Evolutionary conservation across 192 early-diverging fungal species (phyloP), one percentile per base, ranked within the genome.

Genomic region (Geosiphon pyriformis): DNA sequence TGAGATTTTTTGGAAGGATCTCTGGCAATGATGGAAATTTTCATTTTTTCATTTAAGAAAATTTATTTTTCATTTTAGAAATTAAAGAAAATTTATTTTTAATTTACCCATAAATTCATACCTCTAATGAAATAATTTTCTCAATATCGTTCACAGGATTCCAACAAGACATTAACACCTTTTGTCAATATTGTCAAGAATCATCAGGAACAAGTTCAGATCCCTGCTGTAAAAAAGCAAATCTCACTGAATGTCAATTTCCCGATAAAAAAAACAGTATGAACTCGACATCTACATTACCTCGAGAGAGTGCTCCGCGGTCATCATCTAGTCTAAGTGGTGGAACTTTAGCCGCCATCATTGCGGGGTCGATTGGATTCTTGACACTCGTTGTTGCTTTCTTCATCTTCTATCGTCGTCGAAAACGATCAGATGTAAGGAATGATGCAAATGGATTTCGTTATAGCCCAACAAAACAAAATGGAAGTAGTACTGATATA

Each of bases 121-220:
- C n/a, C n/a, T 29, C 18, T 31, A 17, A 59, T 10, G 10, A 34
- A 35, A 20, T 59, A 59, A 27, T 59, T 27, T 34, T 59, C 31
- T 17, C 35, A n/a, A 2, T 25, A 22, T 59, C 17, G 3, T 61
- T 25, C 47, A n/a, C 30, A 61, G 60, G 60, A 3, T 61, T 61
- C 15, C 26, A 29, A 18, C 46, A 29, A 30, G 37, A 61, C 30
- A 23, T 2, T 12, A 23, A 42, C 18, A 47, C 60, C 27, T 18
- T 42, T 48, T 61, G 60, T 46, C 8, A 49, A 61, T 61, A 27
- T 23, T 61, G 60, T 30, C 7, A 42, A n/a, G n/a, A n/a, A n/a
- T n/a, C n/a, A n/a, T n/a, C n/a, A n/a, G n/a, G n/a, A n/a, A n/a
- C n/a, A 48, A 46, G 25, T 11, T 7, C n/a, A 27, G 18, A 61